These are phyloP conservation scores for Argentina anserina DNA, from an alignment of 306 rosid species.

Conservation along the genomic window DNA sequence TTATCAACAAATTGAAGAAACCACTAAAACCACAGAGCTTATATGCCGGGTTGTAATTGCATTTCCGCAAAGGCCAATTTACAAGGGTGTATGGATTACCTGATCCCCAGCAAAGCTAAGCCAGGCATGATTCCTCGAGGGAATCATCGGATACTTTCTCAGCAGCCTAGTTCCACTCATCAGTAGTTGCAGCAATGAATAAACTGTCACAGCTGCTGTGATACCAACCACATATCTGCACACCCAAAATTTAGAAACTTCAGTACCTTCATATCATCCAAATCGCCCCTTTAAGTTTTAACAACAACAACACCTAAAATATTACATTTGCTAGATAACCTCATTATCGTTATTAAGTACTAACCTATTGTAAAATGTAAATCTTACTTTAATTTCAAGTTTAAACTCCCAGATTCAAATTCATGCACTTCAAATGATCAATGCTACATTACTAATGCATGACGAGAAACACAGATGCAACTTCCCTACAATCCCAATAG, in stretches of 20 bases:
- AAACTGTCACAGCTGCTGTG: conserved; percentile 61
- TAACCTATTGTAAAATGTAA: background rate
- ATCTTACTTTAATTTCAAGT: background rate
- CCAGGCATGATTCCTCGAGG: conserved; percentile 82
- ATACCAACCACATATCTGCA: conserved; percentile 77
- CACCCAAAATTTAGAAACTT: conserved; percentile 17
- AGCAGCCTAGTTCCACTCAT: conserved; percentile 53
- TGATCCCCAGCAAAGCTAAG: conserved; percentile 80
- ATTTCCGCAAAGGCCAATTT: background rate
- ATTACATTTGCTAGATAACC: background rate
- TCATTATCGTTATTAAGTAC: no score
- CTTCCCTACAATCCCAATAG: background rate
- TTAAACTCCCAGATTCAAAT: background rate
- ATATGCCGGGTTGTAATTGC: background rate
- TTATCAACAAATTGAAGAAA: background rate
- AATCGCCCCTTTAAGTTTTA: conserved; percentile 1
- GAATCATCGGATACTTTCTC: conserved; percentile 52
- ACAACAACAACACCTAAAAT: background rate
- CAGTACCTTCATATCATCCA: conserved; percentile 18
- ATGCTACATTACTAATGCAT: background rate
- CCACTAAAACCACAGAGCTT: background rate
- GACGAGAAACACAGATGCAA: background rate
- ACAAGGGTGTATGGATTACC: conserved; percentile 33
- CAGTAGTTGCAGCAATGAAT: conserved; percentile 72
- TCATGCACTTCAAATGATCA: background rate